Base-by-base conservation (phyloP, 202 grass and related monocot species). In the Setaria italica region DNA sequence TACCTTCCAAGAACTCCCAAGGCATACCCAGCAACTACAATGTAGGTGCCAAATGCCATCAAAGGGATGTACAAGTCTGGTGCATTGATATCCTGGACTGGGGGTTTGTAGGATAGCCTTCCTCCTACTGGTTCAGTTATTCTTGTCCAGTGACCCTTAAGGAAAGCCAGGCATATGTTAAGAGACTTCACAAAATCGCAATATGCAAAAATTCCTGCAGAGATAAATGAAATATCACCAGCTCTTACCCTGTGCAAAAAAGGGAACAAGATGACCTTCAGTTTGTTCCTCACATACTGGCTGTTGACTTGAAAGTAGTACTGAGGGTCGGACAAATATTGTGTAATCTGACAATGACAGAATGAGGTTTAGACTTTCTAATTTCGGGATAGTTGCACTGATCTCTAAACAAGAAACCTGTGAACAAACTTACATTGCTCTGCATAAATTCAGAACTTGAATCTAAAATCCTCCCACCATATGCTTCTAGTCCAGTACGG, bases 401-500 rank as follows among this genome's bases (percentile, higher is more conserved):
- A 67, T 75, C 30, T 47, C 20, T 45, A 59, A 51, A 68, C 48
- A 87, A 56, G 53, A 85, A 71, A 32, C 13, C 4, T 71, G 57
- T 72, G 4, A 10, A 4, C 65, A 41, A 48, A 83, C 70, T 83
- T 87, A 94, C 92, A 91, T 94, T 94, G 78, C 81, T 94, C 67
- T 94, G 92, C 92, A 94, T 91, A 80, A 94, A 94, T 74, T 91
- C 92, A 72, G 89, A 94, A 71, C 92, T 91, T 34, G 92, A 94
- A 51, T 88, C 89, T 49, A 94, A 63, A 70, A 94, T 72, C 33
- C 39, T 94, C 67, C 91, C 89, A 1, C 92, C 89, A 67, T 94
- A 94, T 78, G 89, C 89, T 82, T 87, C 92, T 58, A 94, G 63
- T 43, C 92, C 92, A 85, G 72, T 88, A 65, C 84, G 89, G 63